phyloP scores from a whole-genome alignment of 2,329 filamentous ascomycete species.

The Pyrenophora tritici-repentis region DNA sequence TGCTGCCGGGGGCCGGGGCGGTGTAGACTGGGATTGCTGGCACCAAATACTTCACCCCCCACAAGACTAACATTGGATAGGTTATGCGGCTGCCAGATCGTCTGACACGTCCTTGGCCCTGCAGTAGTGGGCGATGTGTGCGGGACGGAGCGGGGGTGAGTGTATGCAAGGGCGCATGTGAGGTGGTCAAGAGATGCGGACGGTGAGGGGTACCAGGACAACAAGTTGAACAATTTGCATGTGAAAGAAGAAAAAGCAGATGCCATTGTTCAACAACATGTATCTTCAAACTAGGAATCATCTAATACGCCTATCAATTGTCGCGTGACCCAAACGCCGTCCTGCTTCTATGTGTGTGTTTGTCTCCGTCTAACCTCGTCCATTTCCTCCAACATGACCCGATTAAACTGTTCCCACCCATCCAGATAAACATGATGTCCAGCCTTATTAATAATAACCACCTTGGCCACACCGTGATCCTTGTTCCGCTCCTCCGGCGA shows the following conservation, averaged over 20 bases:
- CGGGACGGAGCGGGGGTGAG: constrained; percentile 11
- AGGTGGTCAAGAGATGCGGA: constrained; percentile 1
- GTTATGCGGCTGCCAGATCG: not conserved
- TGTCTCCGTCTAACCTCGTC: constrained; percentile 58
- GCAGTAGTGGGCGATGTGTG: constrained; percentile 6
- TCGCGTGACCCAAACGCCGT: constrained; percentile 17
- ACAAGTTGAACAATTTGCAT: not conserved
- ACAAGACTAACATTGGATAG: constrained; percentile 12
- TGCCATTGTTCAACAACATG: not conserved
- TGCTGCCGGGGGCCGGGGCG: constrained; percentile 19
- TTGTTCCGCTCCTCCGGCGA: constrained; percentile 68
- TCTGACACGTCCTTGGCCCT: constrained; percentile 12
- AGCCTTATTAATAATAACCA: constrained; percentile 74
- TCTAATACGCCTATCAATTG: not conserved
- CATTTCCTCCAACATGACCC: constrained; percentile 69
- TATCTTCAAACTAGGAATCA: too few relatives aligned
- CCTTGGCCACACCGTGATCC: constrained; percentile 82
- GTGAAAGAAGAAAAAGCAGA: not conserved
- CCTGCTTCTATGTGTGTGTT: constrained; percentile 20
- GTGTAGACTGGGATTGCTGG: constrained; percentile 24
- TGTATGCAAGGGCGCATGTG: constrained; percentile 14
- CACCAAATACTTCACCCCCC: constrained; percentile 6
- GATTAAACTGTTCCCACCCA: constrained; percentile 71
- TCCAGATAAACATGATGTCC: constrained; percentile 77
- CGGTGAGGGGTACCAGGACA: constrained; percentile 6